Evolutionary conservation across 768 basidiomycete species (phyloP).

Genomic region (Rhizopogon vesiculosus): DNA sequence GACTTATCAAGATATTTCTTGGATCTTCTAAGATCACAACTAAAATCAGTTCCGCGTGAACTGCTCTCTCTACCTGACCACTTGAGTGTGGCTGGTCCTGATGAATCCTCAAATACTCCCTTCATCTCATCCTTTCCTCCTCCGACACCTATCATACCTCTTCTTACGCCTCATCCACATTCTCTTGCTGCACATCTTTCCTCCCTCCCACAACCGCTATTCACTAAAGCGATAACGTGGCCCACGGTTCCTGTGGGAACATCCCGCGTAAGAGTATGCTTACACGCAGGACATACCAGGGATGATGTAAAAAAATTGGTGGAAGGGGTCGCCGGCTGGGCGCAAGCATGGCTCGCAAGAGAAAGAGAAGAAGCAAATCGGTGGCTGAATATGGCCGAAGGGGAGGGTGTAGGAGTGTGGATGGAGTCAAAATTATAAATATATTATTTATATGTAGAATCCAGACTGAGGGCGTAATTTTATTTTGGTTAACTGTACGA

Average conservation of each 20-base stretch:
- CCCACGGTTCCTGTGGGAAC: constrained; percentile 88
- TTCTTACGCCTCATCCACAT: constrained; percentile 74
- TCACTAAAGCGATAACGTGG: constrained; percentile 73
- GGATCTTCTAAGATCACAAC: constrained; percentile 21
- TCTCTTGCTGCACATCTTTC: constrained; percentile 48
- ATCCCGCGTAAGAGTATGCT: too few species aligned
- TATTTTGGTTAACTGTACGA: not conserved
- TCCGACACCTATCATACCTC: constrained; percentile 79
- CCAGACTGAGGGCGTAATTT: not conserved
- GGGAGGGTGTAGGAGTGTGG: constrained; percentile 16
- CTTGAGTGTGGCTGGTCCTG: not conserved
- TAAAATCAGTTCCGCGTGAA: constrained; percentile 22
- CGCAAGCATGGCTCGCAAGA: constrained; percentile 27
- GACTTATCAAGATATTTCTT: constrained; percentile 14
- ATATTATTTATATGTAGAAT: too few species aligned
- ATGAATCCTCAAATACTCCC: not conserved
- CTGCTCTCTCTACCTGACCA: constrained; percentile 22
- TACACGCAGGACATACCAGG: constrained; percentile 64
- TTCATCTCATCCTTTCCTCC: constrained; percentile 1
- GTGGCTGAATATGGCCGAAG: constrained; percentile 12
- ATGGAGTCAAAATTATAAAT: constrained; percentile 26
- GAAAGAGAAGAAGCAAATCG: not conserved
- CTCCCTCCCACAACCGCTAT: constrained; percentile 32
- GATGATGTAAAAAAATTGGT: constrained; percentile 61
- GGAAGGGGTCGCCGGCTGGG: constrained; percentile 46